phyloP scores from a whole-genome alignment of 1,284 basidiomycete species.

The Sporisorium graminicola region DNA sequence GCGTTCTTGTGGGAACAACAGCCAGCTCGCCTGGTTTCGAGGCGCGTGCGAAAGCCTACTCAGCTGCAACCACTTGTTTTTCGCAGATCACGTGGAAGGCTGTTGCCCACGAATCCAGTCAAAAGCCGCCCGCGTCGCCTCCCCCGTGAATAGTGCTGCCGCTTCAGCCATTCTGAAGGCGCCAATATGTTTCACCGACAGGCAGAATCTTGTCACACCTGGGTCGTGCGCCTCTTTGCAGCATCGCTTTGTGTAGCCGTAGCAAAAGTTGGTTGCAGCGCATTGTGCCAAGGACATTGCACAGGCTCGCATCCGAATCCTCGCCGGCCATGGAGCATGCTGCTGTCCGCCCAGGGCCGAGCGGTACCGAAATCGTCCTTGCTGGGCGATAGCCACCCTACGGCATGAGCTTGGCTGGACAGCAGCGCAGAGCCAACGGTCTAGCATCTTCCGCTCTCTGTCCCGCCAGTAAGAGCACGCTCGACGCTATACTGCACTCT shows the following conservation, averaged over 20 bases:
- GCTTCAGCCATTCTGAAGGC: neutral
- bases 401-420: neutral
- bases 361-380: neutral
- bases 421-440: neutral
- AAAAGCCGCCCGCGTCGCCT: neutral
- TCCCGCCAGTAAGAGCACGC: neutral
- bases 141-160: neutral
- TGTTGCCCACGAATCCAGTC: neutral
- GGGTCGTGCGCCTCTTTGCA: neutral
- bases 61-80: neutral
- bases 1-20: neutral
- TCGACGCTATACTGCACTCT: neutral
- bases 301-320: neutral
- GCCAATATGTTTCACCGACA: neutral
- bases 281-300: neutral
- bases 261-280: neutral
- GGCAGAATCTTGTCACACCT: neutral
- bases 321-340: neutral
- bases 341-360: conserved; percentile 13
- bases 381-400: neutral
- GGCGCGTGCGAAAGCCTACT: neutral
- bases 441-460: neutral
- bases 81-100: conserved; percentile 3
- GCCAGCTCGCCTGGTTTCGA: neutral
- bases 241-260: neutral